These are phyloP conservation scores for Citrus sinensis DNA, from an alignment of 345 rosid genomes.

Conservation along the genomic window DVS_A1.0 CM039161.1:8065501-8066000, in stretches of 20 bases:
- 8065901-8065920: constrained; percentile 19
- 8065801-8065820: constrained; percentile 10
- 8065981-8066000: constrained; percentile 19
- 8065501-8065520: too few relatives aligned
- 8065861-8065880: not conserved
- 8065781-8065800: not conserved
- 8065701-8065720: not conserved
- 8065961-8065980: constrained; percentile 3
- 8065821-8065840: not conserved
- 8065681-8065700: not conserved
- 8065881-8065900: constrained; percentile 35
- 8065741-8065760: not conserved
- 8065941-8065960: not conserved
- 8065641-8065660: not conserved
- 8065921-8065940: constrained; percentile 31
- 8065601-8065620: too few relatives aligned
- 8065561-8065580: too few relatives aligned
- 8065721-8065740: not conserved
- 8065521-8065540: too few relatives aligned
- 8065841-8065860: not conserved
- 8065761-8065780: not conserved
- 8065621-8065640: not conserved
- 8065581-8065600: too few relatives aligned
- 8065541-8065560: too few relatives aligned
- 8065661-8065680: not conserved